A percentile compares a stretch with the other conserved stretches of the same genome.
Evolutionary conservation across 345 rosid species (phyloP).

Genomic region (Mangifera indica): DNA sequence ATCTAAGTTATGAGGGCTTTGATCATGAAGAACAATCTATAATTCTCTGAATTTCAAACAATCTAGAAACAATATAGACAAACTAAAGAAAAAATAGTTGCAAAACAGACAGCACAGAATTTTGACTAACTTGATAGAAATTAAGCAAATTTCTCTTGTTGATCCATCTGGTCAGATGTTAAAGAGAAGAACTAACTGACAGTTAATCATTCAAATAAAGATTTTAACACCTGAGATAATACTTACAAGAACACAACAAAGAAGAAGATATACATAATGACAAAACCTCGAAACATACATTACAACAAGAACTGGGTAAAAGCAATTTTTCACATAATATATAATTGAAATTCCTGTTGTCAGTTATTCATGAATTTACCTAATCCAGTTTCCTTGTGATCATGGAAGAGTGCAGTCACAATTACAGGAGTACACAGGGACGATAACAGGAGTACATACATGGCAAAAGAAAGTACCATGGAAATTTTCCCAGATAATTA

Average conservation of each 20-base stretch:
- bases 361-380: constrained; percentile 10
- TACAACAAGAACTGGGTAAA: not conserved
- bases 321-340: not conserved
- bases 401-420: not conserved
- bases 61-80: too few relatives aligned
- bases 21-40: too few relatives aligned
- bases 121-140: not conserved
- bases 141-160: not conserved
- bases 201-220: not conserved
- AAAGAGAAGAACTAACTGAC: not conserved
- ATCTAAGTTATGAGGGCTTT: too few relatives aligned
- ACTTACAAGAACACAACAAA: not conserved
- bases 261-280: too few relatives aligned
- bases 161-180: not conserved
- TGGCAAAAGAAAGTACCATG: not conserved
- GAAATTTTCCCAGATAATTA: constrained; percentile 17
- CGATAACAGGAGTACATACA: constrained; percentile 1
- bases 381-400: constrained; percentile 11
- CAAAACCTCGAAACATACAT: not conserved
- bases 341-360: constrained; percentile 9
- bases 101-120: not conserved
- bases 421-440: not conserved
- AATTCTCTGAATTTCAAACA: too few relatives aligned
- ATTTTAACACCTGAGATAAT: not conserved
- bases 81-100: too few relatives aligned